Evolutionary conservation across 768 basidiomycete species (phyloP), one percentile per base, ranked within the genome.

Genomic region (Sporobolomyces phaffii): DNA sequence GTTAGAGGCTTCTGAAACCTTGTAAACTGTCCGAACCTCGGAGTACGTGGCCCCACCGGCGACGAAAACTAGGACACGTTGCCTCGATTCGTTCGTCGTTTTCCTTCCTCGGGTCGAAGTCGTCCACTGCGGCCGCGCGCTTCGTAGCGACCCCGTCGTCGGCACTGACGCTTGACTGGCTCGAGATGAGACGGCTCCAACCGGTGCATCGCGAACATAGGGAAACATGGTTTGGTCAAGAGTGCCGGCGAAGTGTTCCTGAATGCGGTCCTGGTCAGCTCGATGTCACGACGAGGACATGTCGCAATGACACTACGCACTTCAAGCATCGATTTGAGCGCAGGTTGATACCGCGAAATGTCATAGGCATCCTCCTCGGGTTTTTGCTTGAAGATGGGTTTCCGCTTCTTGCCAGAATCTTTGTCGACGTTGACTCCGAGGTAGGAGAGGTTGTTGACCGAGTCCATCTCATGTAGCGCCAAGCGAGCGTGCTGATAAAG

Each of bases 11-110:
- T 80, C 81, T 5, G 90, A 88, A 20, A 94, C 81, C 54, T 86
- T 82, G 75, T 97, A 98, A 50, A 85, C 87, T 74, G 91, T 85
- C 65, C 94, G 83, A 78, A 93, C 87, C 78, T 99, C 96, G 0
- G 92, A 94, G 76, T 91, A 92, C 2, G 96, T 93, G 83, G 93
- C 86, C 3, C 96, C 96, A 40, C 96, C 96, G 18, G 90, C 89
- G 28, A 97, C 81, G 77, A 98, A 98, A 22, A 97, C 84, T 40
- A 99, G 81, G 18, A 96, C 74, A 33, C 94, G 83, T 77, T 90
- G 87, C 64, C 73, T 77, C 4, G 77, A 77, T 56, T 80, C 79
- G 33, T 83, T 81, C 40, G 86, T 80, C 79, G 77, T 83, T 33
- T 74, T 74, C 47, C 63, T 62, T 22, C 62, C 64, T 0, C 61